A percentile compares a stretch with the other conserved stretches of the same genome.
These are phyloP conservation scores for Spongispora temasekensis DNA, from an alignment of 1,284 basidiomycete genomes.

Conservation along the genomic window DNA sequence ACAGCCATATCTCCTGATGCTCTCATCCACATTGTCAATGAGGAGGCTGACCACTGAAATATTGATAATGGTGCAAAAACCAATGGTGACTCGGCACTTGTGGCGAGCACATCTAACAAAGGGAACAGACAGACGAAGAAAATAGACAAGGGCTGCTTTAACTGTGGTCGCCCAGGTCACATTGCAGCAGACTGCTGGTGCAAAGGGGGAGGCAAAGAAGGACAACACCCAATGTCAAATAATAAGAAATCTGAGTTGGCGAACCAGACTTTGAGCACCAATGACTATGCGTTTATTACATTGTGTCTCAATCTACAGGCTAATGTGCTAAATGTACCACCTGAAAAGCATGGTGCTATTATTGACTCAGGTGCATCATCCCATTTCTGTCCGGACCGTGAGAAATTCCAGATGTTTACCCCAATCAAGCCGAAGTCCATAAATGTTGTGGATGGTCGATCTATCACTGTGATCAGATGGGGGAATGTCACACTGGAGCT, in stretches of 20 bases:
- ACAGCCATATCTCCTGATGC: neutral
- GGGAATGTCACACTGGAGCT: neutral
- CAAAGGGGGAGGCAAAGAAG: neutral
- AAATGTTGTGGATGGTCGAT: neutral
- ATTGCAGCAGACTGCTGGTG: neutral
- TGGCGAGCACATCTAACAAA: neutral
- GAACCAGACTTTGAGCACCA: neutral
- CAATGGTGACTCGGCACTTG: neutral
- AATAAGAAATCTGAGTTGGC: neutral
- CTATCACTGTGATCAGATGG: neutral
- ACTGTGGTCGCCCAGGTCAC: neutral
- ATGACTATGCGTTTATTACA: neutral
- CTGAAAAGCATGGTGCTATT: neutral
- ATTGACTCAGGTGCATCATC: neutral
- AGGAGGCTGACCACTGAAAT: neutral
- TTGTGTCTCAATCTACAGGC: neutral
- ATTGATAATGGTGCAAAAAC: neutral
- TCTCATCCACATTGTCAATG: neutral
- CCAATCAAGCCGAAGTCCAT: neutral
- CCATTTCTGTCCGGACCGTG: neutral
- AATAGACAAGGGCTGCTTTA: neutral
- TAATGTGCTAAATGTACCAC: neutral
- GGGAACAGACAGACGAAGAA: neutral
- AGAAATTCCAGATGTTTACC: neutral
- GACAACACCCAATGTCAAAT: neutral